Conservation (phyloP, 768 basidiomycete genomes). For the Nevesoporus exiguus region DNA sequence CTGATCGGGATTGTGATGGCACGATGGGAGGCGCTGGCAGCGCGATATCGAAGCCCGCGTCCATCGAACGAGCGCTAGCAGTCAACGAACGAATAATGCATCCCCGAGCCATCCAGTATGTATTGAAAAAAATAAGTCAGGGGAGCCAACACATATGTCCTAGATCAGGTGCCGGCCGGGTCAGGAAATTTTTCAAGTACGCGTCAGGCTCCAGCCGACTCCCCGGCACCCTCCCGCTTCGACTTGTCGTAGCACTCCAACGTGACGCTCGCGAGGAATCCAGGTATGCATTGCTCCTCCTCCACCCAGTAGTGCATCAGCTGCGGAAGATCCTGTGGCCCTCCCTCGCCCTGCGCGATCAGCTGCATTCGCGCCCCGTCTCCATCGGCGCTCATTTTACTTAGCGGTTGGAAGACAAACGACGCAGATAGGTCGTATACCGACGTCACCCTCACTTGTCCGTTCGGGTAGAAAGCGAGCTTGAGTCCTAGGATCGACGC, state of each 20-base stretch:
- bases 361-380: conserved; percentile 63
- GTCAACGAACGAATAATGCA: too few species aligned
- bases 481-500: conserved; percentile 88
- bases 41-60: too few species aligned
- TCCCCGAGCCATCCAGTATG: too few species aligned
- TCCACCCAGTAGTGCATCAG: conserved; percentile 85
- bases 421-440: conserved; percentile 83
- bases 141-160: too few species aligned
- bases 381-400: conserved; percentile 34
- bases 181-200: too few species aligned
- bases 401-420: conserved; percentile 77
- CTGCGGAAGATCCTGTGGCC: conserved; percentile 69
- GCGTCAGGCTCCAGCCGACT: too few species aligned
- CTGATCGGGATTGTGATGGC: too few species aligned
- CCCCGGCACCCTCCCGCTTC: conserved; percentile 36
- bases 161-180: too few species aligned
- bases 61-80: too few species aligned
- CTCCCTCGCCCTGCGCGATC: conserved; percentile 68
- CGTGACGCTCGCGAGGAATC: conserved; percentile 86
- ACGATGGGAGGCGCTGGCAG: too few species aligned
- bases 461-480: conserved; percentile 87
- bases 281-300: conserved; percentile 80
- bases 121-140: too few species aligned
- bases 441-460: conserved; percentile 86
- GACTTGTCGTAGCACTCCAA: conserved; percentile 82